These are phyloP conservation scores for Verbascum thapsus DNA, from an alignment of 257 asterid species.

Conservation along the genomic window DNA sequence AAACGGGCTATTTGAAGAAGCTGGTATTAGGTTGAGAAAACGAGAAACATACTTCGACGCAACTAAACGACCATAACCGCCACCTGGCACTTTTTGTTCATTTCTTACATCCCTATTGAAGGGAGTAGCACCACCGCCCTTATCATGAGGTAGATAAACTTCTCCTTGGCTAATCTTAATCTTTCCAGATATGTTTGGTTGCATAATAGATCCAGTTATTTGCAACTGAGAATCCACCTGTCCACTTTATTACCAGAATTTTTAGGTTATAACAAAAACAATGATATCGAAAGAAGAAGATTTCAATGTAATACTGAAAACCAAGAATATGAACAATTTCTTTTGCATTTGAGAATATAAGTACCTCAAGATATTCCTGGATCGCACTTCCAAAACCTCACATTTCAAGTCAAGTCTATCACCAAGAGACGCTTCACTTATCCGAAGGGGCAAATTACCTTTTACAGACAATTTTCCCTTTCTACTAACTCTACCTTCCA, in stretches of 20 bases:
- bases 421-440: slow-evolving; percentile 64
- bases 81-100: slow-evolving; percentile 60
- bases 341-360: slow-evolving; percentile 18
- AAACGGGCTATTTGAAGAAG: slow-evolving; percentile 57
- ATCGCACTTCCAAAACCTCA: slow-evolving; percentile 94
- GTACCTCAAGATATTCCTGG: slow-evolving; percentile 88
- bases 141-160: slow-evolving; percentile 94
- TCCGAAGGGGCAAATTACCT: slow-evolving; percentile 85
- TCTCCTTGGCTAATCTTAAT: slow-evolving; percentile 96
- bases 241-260: slow-evolving; percentile 60
- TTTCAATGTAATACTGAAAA: neutral
- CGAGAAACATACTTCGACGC: slow-evolving; percentile 94
- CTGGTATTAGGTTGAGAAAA: slow-evolving; percentile 84
- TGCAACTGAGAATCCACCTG: slow-evolving; percentile 98
- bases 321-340: neutral
- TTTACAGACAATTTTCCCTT: slow-evolving; percentile 86
- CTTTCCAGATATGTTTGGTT: slow-evolving; percentile 96
- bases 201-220: slow-evolving; percentile 87
- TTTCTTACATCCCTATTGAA: slow-evolving; percentile 50
- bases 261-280: slow-evolving; percentile 32
- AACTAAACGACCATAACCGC: slow-evolving; percentile 76
- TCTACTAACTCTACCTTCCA: slow-evolving; percentile 97
- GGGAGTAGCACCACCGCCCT: too few species aligned
- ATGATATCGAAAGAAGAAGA: slow-evolving; percentile 9
- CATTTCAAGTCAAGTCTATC: slow-evolving; percentile 95